Conservation (phyloP, 805 yeast species). For the Wickerhamomyces bovis region DNA sequence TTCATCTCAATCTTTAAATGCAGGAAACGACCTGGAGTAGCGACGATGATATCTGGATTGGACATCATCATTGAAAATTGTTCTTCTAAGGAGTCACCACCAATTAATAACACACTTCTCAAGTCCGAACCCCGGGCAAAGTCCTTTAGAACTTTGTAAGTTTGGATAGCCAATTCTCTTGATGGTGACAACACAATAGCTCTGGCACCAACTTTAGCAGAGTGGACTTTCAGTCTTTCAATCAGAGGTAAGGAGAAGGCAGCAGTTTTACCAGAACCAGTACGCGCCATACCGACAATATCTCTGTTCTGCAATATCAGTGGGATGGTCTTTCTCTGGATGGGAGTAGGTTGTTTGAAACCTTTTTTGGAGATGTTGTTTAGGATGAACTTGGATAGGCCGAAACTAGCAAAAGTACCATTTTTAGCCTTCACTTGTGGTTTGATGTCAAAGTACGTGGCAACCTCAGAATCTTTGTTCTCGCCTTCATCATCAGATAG, state of each 20-base stretch:
- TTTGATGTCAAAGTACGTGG: slow-evolving; percentile 36
- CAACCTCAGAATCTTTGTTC: slow-evolving; percentile 36
- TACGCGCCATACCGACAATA: slow-evolving; percentile 99
- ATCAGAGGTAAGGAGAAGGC: slow-evolving; percentile 90
- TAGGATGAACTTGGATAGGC: slow-evolving; percentile 67
- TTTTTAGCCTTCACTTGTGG: slow-evolving; percentile 53
- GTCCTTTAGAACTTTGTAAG: slow-evolving; percentile 82
- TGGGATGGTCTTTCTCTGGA: slow-evolving; percentile 94
- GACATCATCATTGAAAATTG: slow-evolving; percentile 90
- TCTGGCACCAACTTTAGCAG: slow-evolving; percentile 82
- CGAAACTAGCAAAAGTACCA: slow-evolving; percentile 88
- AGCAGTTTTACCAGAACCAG: slow-evolving; percentile 99
- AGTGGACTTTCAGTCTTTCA: slow-evolving; percentile 76
- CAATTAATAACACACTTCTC: slow-evolving; percentile 75
- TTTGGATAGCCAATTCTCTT: slow-evolving; percentile 93
- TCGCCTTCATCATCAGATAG: slow-evolving; percentile 45
- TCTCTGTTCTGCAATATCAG: slow-evolving; percentile 80
- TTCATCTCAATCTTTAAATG: slow-evolving; percentile 96
- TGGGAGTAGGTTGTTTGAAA: slow-evolving; percentile 93
- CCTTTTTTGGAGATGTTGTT: slow-evolving; percentile 78
- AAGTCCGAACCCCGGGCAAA: slow-evolving; percentile 80
- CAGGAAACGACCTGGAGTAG: slow-evolving; percentile 96
- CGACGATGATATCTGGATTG: slow-evolving; percentile 91
- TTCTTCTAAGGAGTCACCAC: slow-evolving; percentile 98
- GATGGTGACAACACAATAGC: slow-evolving; percentile 90